These are phyloP conservation scores for Ogataea salicorniae DNA, from an alignment of 805 yeast species.

Conservation along the genomic window DNA sequence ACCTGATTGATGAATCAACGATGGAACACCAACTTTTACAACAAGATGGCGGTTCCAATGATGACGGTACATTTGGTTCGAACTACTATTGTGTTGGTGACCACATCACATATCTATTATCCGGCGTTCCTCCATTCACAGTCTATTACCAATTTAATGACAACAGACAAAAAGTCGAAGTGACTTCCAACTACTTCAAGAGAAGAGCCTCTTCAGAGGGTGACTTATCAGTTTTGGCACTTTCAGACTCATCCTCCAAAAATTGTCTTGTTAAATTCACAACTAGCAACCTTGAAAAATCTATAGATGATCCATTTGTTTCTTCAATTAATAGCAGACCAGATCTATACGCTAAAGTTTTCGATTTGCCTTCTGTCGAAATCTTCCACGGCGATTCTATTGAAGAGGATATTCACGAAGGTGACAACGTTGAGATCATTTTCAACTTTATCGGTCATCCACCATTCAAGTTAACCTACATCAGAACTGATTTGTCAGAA, in stretches of 20 bases:
- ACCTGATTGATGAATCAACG: conserved; percentile 32
- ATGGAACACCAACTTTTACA: conserved; percentile 16
- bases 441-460: conserved; percentile 84
- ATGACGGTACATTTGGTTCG: conserved; percentile 2
- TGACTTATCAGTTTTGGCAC: conserved; percentile 54
- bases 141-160: conserved; percentile 72
- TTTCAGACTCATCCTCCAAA: conserved; percentile 68
- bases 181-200: conserved; percentile 36
- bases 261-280: conserved; percentile 66
- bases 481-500: conserved; percentile 46
- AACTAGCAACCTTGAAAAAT: background rate
- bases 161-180: conserved; percentile 48
- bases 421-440: conserved; percentile 84
- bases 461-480: conserved; percentile 84
- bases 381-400: conserved; percentile 72
- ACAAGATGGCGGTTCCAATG: background rate
- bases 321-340: conserved; percentile 13
- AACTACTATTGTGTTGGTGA: conserved; percentile 88
- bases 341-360: conserved; percentile 31
- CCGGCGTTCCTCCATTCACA: conserved; percentile 76
- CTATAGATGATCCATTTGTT: conserved; percentile 20
- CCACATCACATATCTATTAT: conserved; percentile 66
- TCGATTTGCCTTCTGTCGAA: conserved; percentile 68
- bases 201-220: conserved; percentile 85
- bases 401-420: conserved; percentile 84